These are phyloP conservation scores for Solidago caesia DNA, from an alignment of 129 eudicot genomes.

Conservation along the genomic window DNA sequence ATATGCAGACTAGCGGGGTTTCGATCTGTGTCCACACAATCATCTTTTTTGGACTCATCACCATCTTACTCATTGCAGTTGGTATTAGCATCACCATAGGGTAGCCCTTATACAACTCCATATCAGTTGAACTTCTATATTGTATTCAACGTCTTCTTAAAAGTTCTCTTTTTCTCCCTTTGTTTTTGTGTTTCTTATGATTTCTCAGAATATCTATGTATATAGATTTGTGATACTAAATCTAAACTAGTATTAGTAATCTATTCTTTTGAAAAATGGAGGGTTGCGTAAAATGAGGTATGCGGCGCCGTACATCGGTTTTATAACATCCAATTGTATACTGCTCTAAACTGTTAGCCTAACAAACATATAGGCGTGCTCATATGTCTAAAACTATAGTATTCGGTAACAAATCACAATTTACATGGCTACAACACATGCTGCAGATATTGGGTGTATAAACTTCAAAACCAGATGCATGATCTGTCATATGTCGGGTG, in stretches of 20 bases:
- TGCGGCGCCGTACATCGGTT: background rate
- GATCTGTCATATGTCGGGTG: too few species aligned
- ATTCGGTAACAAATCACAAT: background rate
- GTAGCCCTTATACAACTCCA: conserved; percentile 18
- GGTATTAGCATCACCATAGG: conserved; percentile 61
- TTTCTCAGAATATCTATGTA: background rate
- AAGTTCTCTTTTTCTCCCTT: background rate
- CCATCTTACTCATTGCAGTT: conserved; percentile 61
- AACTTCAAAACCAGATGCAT: too few species aligned
- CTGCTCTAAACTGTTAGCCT: conserved; percentile 2
- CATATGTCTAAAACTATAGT: background rate
- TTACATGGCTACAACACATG: too few species aligned
- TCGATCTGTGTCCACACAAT: conserved; percentile 60
- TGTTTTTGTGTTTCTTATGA: background rate
- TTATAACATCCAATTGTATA: background rate
- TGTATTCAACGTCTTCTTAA: conserved; percentile 8
- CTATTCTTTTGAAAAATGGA: background rate
- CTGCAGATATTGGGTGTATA: too few species aligned
- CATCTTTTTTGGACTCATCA: conserved; percentile 52
- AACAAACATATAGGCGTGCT: background rate
- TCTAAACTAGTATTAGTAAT: background rate
- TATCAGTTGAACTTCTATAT: conserved; percentile 14
- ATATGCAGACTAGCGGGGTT: conserved; percentile 65
- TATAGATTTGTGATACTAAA: background rate
- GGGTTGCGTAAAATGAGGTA: background rate